Evolutionary conservation across 2,329 filamentous ascomycete genomes (phyloP).

Genomic region (Talaromyces sp.): DNA sequence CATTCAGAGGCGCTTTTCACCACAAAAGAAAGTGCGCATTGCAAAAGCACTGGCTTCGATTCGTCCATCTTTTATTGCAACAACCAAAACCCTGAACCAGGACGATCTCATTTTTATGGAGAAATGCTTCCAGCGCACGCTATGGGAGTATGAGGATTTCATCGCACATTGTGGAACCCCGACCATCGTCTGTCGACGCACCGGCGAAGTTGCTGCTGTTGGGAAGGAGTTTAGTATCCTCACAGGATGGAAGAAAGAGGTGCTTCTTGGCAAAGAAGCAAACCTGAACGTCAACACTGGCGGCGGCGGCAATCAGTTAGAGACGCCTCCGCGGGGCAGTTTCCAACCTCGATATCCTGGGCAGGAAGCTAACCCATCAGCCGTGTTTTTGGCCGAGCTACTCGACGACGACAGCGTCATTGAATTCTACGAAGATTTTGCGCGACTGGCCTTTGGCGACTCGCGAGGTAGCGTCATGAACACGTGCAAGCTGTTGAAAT

Average conservation of each 20-base stretch:
- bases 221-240: constrained; percentile 96
- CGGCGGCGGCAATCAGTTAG: constrained; percentile 20
- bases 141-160: constrained; percentile 91
- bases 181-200: constrained; percentile 84
- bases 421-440: constrained; percentile 94
- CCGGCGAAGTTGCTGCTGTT: constrained; percentile 89
- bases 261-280: constrained; percentile 78
- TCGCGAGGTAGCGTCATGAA: constrained; percentile 79
- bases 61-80: constrained; percentile 87
- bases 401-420: constrained; percentile 91
- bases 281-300: constrained; percentile 84
- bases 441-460: constrained; percentile 85
- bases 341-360: constrained; percentile 46
- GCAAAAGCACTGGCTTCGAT: constrained; percentile 85
- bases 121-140: constrained; percentile 87
- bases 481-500: constrained; percentile 82
- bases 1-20: constrained; percentile 71
- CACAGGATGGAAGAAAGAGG: constrained; percentile 88
- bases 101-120: constrained; percentile 97
- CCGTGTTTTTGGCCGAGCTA: constrained; percentile 86
- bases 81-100: constrained; percentile 78
- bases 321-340: constrained; percentile 25
- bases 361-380: constrained; percentile 50
- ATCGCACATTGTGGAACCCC: constrained; percentile 84
- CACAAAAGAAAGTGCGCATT: constrained; percentile 73